A percentile compares a stretch with the other conserved stretches of the same genome.
Evolutionary conservation across 208 protist genomes (phyloP).

Genomic region (Acanthamoeba triangularis): DNA sequence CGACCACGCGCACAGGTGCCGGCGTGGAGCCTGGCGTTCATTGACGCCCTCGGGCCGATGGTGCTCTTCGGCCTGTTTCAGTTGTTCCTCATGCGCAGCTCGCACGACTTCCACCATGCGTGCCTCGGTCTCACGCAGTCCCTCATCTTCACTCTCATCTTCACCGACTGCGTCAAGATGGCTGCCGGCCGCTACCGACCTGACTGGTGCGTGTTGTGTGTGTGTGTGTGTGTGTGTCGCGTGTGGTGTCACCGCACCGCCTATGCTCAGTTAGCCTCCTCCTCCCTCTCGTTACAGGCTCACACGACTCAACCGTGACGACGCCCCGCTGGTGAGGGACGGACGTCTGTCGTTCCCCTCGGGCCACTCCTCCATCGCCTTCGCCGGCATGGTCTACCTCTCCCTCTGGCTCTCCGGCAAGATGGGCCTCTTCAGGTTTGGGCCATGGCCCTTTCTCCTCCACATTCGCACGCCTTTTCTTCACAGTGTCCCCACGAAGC

Average conservation of each 20-base stretch:
- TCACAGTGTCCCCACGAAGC: no score
- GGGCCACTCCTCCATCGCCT: slow-evolving; percentile 94
- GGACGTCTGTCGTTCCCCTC: slow-evolving; percentile 94
- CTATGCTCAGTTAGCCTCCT: neutral
- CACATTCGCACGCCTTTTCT: neutral
- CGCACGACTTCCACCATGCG: slow-evolving; percentile 88
- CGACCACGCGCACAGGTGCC: slow-evolving; percentile 77
- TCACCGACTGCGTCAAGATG: slow-evolving; percentile 90
- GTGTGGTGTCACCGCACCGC: neutral
- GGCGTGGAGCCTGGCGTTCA: slow-evolving; percentile 76
- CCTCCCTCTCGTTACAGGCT: slow-evolving; percentile 31
- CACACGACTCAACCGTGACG: slow-evolving; percentile 20
- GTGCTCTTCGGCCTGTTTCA: slow-evolving; percentile 58
- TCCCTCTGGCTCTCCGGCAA: slow-evolving; percentile 89
- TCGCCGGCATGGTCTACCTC: slow-evolving; percentile 92
- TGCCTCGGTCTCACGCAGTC: slow-evolving; percentile 78
- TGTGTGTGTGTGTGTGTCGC: neutral
- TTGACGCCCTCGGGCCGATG: slow-evolving; percentile 57
- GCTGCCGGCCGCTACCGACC: slow-evolving; percentile 95
- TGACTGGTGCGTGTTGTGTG: slow-evolving; percentile 89
- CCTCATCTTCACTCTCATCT: slow-evolving; percentile 87
- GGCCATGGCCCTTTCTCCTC: neutral
- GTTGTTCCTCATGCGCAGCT: slow-evolving; percentile 76
- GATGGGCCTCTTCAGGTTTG: slow-evolving; percentile 77
- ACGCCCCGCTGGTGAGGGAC: slow-evolving; percentile 84